Percentiles rank a stretch among this genome's conserved stretches.
phyloP scores from a whole-genome alignment of 257 asterid genomes.

The Penstemon barbatus region DNA sequence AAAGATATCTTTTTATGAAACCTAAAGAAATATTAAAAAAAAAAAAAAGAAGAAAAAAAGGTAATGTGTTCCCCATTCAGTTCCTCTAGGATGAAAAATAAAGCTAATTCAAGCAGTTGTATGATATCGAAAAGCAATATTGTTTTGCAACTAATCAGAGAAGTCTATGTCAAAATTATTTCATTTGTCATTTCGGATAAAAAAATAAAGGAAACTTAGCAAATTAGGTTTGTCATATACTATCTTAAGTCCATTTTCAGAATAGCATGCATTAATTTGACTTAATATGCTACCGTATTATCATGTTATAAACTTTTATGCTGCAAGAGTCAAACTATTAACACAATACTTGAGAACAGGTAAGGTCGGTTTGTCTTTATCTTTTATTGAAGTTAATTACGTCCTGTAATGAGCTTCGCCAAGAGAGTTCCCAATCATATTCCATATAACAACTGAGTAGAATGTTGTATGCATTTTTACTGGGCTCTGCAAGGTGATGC shows the following conservation, averaged over 20 bases:
- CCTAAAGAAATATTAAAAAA: background rate
- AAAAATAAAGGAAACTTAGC: background rate
- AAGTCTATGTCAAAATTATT: constrained; percentile 13
- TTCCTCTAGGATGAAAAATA: constrained; percentile 7
- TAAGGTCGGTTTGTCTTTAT: background rate
- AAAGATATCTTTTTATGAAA: background rate
- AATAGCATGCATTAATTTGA: background rate
- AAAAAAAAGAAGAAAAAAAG: background rate
- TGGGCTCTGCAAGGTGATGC: no score
- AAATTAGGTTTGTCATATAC: constrained; percentile 7
- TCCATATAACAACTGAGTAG: no score
- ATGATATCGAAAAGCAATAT: constrained; percentile 11
- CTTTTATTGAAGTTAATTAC: background rate
- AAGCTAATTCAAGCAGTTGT: constrained; percentile 8
- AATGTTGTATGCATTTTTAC: no score
- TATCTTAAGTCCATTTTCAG: background rate
- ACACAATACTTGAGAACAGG: constrained; percentile 9
- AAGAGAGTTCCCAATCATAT: no score
- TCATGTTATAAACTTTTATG: background rate
- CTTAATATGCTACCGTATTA: background rate
- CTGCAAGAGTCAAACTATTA: background rate
- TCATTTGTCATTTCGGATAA: constrained; percentile 14
- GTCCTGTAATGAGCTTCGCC: background rate
- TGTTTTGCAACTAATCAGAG: constrained; percentile 16
- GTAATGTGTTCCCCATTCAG: constrained; percentile 5